Evolutionary conservation across 2,329 filamentous ascomycete species (phyloP).

Genomic region (Hypocrella siamensis): DNA sequence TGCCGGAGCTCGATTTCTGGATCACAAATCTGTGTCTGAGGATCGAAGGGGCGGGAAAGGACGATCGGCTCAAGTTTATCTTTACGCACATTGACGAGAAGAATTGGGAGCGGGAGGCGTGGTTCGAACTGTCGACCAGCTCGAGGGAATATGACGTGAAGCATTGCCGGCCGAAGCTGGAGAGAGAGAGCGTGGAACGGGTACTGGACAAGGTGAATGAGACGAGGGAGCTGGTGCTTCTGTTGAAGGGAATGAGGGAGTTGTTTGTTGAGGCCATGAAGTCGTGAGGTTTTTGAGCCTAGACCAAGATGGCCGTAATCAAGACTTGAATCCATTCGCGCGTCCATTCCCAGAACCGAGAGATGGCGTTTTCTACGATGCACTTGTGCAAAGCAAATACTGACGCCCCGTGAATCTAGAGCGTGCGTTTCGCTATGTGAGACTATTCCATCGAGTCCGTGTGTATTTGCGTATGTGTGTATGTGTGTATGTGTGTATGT

Average conservation of each 20-base stretch:
- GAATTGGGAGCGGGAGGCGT: constrained; percentile 78
- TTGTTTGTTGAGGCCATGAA: constrained; percentile 56
- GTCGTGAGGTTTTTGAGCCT: constrained; percentile 12
- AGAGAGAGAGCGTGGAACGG: constrained; percentile 60
- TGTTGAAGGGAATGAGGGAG: constrained; percentile 72
- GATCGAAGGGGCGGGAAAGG: constrained; percentile 75
- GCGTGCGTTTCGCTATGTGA: no score
- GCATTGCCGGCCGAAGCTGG: constrained; percentile 67
- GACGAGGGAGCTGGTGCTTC: constrained; percentile 50
- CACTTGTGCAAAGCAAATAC: no score
- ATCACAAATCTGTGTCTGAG: constrained; percentile 75
- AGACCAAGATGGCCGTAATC: no score
- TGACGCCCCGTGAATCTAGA: no score
- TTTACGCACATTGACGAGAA: constrained; percentile 77
- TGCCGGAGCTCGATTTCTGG: constrained; percentile 93
- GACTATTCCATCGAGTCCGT: no score
- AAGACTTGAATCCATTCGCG: no score
- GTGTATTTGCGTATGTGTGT: no score
- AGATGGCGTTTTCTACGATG: no score
- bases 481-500: no score
- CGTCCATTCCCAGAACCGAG: no score
- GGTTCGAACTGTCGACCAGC: constrained; percentile 79
- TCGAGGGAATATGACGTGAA: constrained; percentile 73
- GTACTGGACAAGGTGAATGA: constrained; percentile 73
- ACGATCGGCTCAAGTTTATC: constrained; percentile 78